Base-by-base conservation (phyloP, 305 asterid species). In the Caryopteris hybrid region DNA sequence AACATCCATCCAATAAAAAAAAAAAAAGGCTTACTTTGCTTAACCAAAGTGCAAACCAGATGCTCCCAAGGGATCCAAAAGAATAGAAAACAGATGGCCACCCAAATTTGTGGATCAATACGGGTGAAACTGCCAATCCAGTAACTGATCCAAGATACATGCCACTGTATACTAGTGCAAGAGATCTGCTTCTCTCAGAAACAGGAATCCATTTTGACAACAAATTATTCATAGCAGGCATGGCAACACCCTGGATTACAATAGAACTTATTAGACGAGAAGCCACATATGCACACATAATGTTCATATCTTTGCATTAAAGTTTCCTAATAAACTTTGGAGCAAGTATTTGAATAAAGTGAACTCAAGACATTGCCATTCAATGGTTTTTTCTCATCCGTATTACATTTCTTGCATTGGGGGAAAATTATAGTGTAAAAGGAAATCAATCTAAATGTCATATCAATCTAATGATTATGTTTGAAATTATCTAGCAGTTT, bases 61-160 rank as follows among this genome's bases (percentile, higher is more conserved):
- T 77, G 76, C 79, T 87, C 75, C 98, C 99, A 55, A 34, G 90
- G 60, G 96, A 91, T 61, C 97, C 99, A 76, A 94, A 94, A 73
- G 96, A 81, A 72, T 85, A 94, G 80, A 94, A 94, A 45, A 94
- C 91, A 12, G 98, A 94, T 79, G 99, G 88, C 99, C 99, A 94
- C 52, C 98, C 97, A 5, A 86, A 84, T 59, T 78, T 87, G 69
- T 91, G 88, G 90, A 94, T 94, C 79, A 94, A 76, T 18, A 70
- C 31, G 55, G 99, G 99, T 78, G 99, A 94, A 64, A 86, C 16
- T 3, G 88, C 98, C 88, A 94, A 86, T 12, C 99, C 99, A 54
- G 89, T 85, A 69, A 94, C 99, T 38, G 98, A 94, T 70, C 99
- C 99, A 74, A 94, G 99, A 80, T 91, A 94, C 99, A 94, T 94